Evolutionary conservation across 306 rosid species (phyloP).

Genomic region (Cucumis melo): DNA sequence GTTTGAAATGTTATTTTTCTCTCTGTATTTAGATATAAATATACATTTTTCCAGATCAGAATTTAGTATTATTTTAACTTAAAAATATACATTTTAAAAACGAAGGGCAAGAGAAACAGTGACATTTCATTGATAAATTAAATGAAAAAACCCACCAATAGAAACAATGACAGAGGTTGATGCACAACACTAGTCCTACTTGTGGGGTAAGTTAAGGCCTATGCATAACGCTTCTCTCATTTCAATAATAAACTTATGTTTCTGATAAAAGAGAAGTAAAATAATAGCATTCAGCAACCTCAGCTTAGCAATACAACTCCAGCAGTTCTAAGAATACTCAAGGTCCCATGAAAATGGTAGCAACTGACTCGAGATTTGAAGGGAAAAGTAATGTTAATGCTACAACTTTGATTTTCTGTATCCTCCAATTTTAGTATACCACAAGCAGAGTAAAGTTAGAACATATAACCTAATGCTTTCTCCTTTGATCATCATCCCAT

Average conservation of each 20-base stretch:
- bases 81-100: too few species aligned
- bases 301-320: not conserved
- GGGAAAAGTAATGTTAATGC: not conserved
- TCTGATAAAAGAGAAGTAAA: not conserved
- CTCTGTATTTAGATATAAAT: too few species aligned
- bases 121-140: too few species aligned
- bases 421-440: not conserved
- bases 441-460: not conserved
- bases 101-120: too few species aligned
- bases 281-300: not conserved
- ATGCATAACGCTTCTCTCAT: too few species aligned
- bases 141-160: too few species aligned
- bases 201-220: too few species aligned
- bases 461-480: constrained; percentile 14
- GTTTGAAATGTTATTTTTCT: too few species aligned
- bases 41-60: too few species aligned
- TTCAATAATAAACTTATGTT: not conserved
- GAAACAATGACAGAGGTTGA: too few species aligned
- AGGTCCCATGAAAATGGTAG: not conserved
- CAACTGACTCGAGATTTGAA: not conserved
- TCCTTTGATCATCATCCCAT: constrained; percentile 16
- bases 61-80: too few species aligned
- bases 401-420: not conserved
- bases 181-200: too few species aligned
- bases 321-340: not conserved